Percentiles rank a stretch among this genome's conserved stretches.
Conservation (phyloP, 2,329 filamentous ascomycete species). For the Boeremia exigua region DNA sequence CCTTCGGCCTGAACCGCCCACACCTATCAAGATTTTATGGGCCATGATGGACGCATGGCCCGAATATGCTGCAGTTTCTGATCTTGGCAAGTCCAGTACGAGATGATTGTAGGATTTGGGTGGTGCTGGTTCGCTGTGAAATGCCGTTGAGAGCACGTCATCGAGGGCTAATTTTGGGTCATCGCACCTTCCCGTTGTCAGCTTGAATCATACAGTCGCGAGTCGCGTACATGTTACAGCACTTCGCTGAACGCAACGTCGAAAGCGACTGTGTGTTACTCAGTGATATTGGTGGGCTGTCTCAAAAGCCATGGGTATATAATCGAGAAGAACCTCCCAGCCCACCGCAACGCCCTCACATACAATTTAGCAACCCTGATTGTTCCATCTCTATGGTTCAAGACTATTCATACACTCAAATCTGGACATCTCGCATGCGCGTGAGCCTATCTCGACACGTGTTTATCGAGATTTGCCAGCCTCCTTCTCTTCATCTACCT, state of each 20-base stretch:
- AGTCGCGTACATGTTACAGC: background rate
- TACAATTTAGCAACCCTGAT: slow-evolving; percentile 10
- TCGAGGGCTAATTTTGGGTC: slow-evolving; percentile 4
- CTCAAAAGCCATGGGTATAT: slow-evolving; percentile 16
- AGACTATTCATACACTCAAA: background rate
- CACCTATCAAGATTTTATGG: background rate
- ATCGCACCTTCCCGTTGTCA: slow-evolving; percentile 2
- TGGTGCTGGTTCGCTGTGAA: background rate
- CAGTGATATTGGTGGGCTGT: slow-evolving; percentile 15
- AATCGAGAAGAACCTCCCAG: slow-evolving; percentile 7
- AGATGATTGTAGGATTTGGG: background rate
- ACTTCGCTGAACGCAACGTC: background rate
- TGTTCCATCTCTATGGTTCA: background rate
- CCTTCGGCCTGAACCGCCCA: background rate
- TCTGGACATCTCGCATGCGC: background rate
- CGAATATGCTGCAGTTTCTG: background rate
- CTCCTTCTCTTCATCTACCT: slow-evolving; percentile 7
- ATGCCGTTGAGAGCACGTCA: slow-evolving; percentile 7
- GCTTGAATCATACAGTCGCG: background rate
- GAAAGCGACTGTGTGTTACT: background rate
- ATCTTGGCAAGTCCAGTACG: background rate
- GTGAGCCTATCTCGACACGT: background rate
- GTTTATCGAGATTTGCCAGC: background rate
- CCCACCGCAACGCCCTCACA: slow-evolving; percentile 9
- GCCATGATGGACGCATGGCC: background rate